Evolutionary conservation across 176 grass and related monocot genomes (phyloP).

Genomic region (Oryza longistaminata): DNA sequence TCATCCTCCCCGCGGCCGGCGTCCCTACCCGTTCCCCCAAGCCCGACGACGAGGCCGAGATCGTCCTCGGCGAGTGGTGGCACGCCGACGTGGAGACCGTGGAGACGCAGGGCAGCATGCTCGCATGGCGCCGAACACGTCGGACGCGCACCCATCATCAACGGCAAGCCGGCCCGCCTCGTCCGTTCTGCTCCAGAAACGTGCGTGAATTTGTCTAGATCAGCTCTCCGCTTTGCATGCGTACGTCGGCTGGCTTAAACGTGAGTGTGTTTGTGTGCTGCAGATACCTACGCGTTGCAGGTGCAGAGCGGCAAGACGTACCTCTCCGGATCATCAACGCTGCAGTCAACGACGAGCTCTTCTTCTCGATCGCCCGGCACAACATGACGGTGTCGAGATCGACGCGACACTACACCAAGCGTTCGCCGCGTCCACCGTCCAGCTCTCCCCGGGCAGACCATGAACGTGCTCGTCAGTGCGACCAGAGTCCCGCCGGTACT

Average conservation of each 20-base stretch:
- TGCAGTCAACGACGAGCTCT: constrained; percentile 65
- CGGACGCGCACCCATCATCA: constrained; percentile 67
- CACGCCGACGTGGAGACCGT: constrained; percentile 53
- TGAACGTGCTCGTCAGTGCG: constrained; percentile 57
- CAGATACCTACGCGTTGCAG: constrained; percentile 62
- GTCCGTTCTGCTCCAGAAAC: constrained; percentile 52
- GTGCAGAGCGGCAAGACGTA: constrained; percentile 55
- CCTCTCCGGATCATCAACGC: constrained; percentile 73
- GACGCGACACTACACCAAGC: constrained; percentile 70
- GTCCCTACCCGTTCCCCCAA: constrained; percentile 63
- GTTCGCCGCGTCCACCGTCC: constrained; percentile 30
- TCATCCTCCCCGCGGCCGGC: constrained; percentile 51
- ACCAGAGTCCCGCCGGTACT: constrained; percentile 50
- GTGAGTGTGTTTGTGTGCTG: neutral
- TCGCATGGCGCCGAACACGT: constrained; percentile 57
- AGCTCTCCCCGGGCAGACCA: constrained; percentile 59
- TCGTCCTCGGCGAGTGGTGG: constrained; percentile 78
- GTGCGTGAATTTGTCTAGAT: constrained; percentile 17
- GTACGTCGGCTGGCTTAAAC: neutral
- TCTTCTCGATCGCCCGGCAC: constrained; percentile 66
- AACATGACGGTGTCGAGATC: constrained; percentile 69
- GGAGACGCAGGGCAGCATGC: constrained; percentile 43
- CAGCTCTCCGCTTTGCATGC: neutral
- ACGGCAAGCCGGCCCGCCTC: constrained; percentile 66
- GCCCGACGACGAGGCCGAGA: constrained; percentile 51